Evolutionary conservation across 495 filamentous ascomycete species (phyloP), one percentile per base, ranked within the genome.

Genomic region (Talaromyces borbonicus): DNA sequence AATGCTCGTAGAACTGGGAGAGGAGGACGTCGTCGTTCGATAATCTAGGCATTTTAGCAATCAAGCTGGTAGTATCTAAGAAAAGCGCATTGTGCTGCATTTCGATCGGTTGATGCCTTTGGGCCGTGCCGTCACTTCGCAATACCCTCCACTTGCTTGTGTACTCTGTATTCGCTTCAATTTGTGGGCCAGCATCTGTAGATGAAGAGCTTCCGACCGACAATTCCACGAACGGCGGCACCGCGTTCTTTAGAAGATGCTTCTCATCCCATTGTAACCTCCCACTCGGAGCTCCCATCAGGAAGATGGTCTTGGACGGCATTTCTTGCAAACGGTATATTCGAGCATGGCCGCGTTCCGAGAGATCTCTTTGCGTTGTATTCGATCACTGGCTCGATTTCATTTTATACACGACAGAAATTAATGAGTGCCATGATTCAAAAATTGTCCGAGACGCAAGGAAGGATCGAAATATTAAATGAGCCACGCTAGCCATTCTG

Each of bases 1-100:
- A 88, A 55, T 85, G 79, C 49, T 87, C 75, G 55, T 86, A 85
- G 54, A 87, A 87, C 48, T 79, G 73, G 4, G 78, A 72, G 8
- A 76, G 59, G 5, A 60, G 46, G 4, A 72, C 65, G 43, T 71
- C 68, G 7, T 66, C 57, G 11, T n/a, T n/a, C n/a, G 62, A 46
- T 22, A 26, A 49, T 12, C 30, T 46, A 14, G 43, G 30, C 22
- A 41, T 41, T 23, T 41, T 41, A 14, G 23, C 20, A 26, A 14
- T 15, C 41, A 68, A 67, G 46, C 72, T 61, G 15, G 61, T 48
- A 16, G 68, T 63, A 2, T 62, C 68, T 43, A 82, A 65, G 53
- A 83, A 83, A 11, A 54, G 56, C n/a, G 69, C 56, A 35, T 60
- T 55, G 24, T 62, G 54, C 42, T 39, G 16, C 14, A 51, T 51